Percentiles rank a stretch among this genome's conserved stretches.
These are phyloP conservation scores for Astrothelium macrocarpum DNA, from an alignment of 495 filamentous ascomycete species.

Conservation along the genomic window DNA sequence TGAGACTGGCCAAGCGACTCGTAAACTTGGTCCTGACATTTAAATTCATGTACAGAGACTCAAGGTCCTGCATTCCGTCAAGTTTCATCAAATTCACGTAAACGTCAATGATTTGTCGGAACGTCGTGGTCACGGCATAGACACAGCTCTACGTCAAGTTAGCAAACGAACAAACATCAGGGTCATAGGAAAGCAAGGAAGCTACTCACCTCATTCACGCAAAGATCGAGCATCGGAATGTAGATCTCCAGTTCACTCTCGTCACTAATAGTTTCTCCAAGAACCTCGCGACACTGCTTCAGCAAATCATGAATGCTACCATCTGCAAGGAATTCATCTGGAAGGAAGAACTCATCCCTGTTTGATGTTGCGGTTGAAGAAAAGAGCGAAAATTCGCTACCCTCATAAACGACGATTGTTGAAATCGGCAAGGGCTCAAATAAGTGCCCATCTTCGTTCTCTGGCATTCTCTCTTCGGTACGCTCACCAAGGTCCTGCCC, in stretches of 20 bases:
- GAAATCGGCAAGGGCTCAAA: slow-evolving; percentile 32
- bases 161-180: slow-evolving; percentile 4
- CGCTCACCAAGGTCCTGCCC: slow-evolving; percentile 24
- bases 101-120: slow-evolving; percentile 48
- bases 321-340: slow-evolving; percentile 52
- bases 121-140: slow-evolving; percentile 36
- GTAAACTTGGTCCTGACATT: slow-evolving; percentile 42
- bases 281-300: slow-evolving; percentile 51
- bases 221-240: slow-evolving; percentile 57
- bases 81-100: slow-evolving; percentile 50
- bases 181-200: slow-evolving; percentile 5
- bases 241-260: slow-evolving; percentile 62
- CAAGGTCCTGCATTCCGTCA: slow-evolving; percentile 45
- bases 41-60: slow-evolving; percentile 49
- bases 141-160: slow-evolving; percentile 37
- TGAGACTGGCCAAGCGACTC: slow-evolving; percentile 35
- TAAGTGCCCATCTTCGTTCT: background rate
- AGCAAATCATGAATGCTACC: slow-evolving; percentile 52
- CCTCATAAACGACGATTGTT: slow-evolving; percentile 55
- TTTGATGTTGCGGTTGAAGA: slow-evolving; percentile 54
- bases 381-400: slow-evolving; percentile 61
- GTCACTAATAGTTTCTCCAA: slow-evolving; percentile 54
- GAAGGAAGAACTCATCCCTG: slow-evolving; percentile 62
- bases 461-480: background rate
- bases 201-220: slow-evolving; percentile 60